A percentile compares a stretch with the other conserved stretches of the same genome.
phyloP scores from a whole-genome alignment of 2,329 filamentous ascomycete genomes.

The Escovopsis sp. region DNA sequence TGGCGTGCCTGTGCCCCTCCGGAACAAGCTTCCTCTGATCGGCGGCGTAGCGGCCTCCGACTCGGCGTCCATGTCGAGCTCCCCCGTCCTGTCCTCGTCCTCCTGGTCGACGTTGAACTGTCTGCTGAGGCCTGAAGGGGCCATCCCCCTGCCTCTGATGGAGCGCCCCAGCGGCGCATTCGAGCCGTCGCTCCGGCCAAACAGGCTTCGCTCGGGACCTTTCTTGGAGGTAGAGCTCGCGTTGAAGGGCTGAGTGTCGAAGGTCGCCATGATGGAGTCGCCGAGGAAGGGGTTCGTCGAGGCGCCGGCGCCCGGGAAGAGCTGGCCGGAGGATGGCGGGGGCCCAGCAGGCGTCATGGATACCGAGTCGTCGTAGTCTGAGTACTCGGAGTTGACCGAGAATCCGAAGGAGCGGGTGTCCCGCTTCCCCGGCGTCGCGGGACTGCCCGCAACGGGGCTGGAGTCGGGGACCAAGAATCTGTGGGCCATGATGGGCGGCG shows the following conservation, averaged over 20 bases:
- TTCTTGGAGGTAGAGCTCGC: slow-evolving; percentile 12
- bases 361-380: slow-evolving; percentile 28
- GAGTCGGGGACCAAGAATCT: slow-evolving; percentile 29
- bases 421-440: slow-evolving; percentile 34
- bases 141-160: slow-evolving; percentile 25
- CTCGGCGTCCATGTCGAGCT: slow-evolving; percentile 19
- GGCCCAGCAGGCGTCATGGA: slow-evolving; percentile 39
- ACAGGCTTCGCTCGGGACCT: slow-evolving; percentile 20
- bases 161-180: slow-evolving; percentile 35
- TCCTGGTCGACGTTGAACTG: slow-evolving; percentile 17
- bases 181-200: slow-evolving; percentile 20
- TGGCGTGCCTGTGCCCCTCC: slow-evolving; percentile 10
- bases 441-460: slow-evolving; percentile 27
- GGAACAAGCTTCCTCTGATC: slow-evolving; percentile 19
- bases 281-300: slow-evolving; percentile 40
- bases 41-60: slow-evolving; percentile 21
- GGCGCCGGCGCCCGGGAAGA: slow-evolving; percentile 42
- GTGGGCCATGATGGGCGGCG: slow-evolving; percentile 20
- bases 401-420: slow-evolving; percentile 18
- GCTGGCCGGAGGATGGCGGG: slow-evolving; percentile 36
- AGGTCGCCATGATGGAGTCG: slow-evolving; percentile 36
- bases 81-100: slow-evolving; percentile 14
- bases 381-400: slow-evolving; percentile 26
- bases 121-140: slow-evolving; percentile 38
- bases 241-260: slow-evolving; percentile 28